Percentiles rank a stretch among this genome's conserved stretches.
phyloP scores from a whole-genome alignment of 23 red algal genomes.

The Cyanidioschyzon merolae region DNA sequence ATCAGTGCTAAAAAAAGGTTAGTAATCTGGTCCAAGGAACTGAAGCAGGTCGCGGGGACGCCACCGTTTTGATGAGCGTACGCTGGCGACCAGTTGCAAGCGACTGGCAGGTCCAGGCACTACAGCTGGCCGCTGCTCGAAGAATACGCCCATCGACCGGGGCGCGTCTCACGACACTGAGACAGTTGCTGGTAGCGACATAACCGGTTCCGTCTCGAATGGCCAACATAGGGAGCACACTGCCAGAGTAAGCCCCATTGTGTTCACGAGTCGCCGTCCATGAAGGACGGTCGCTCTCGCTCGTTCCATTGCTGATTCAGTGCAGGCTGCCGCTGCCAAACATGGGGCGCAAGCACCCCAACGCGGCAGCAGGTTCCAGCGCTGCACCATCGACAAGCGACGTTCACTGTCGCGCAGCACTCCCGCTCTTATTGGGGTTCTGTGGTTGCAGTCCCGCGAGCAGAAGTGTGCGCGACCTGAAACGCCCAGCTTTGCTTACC shows the following conservation, averaged over 20 bases:
- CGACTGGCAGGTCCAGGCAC: too few species aligned
- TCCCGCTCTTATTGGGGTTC: background rate
- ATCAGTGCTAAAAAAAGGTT: too few species aligned
- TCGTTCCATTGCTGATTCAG: background rate
- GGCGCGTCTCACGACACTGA: too few species aligned
- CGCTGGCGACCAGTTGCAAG: too few species aligned
- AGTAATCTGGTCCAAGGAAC: too few species aligned
- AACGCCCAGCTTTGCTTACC: background rate
- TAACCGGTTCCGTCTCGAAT: too few species aligned
- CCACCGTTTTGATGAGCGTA: too few species aligned
- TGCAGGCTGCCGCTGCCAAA: background rate
- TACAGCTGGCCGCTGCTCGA: too few species aligned
- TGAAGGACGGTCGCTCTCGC: background rate
- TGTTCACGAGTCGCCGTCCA: conserved; percentile 5
- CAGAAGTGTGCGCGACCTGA: background rate
- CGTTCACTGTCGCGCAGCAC: background rate
- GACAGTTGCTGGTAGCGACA: too few species aligned
- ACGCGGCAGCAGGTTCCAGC: background rate
- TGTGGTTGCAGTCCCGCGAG: background rate
- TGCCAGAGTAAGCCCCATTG: conserved; percentile 13
- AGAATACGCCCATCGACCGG: too few species aligned
- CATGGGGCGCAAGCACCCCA: background rate
- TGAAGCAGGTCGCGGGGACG: too few species aligned
- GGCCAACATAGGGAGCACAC: conserved; percentile 8
- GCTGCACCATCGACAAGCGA: conserved; percentile 1